Evolutionary conservation across 2,329 filamentous ascomycete species (phyloP).

Genomic region (Pseudocercospora pini-densiflorae): DNA sequence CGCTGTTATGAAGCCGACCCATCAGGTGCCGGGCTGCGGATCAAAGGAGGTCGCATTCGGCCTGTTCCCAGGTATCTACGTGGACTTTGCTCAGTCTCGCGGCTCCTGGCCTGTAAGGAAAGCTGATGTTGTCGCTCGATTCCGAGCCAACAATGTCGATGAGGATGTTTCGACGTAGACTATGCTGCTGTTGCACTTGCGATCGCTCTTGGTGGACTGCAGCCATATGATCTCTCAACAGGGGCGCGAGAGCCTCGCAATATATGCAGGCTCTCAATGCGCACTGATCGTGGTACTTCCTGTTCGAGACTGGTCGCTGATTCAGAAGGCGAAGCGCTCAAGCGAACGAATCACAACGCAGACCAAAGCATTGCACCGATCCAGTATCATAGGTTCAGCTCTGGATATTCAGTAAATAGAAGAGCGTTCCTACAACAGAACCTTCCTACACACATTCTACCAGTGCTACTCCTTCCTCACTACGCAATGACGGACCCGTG

Average conservation of each 20-base stretch:
- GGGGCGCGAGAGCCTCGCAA: not conserved
- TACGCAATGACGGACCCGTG: not conserved
- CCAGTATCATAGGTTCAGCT: not conserved
- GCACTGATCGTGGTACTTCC: not conserved
- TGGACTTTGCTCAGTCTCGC: not conserved
- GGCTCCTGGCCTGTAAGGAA: not conserved
- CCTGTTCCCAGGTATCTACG: not conserved
- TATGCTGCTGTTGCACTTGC: not conserved
- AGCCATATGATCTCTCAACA: not conserved
- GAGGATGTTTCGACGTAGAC: not conserved
- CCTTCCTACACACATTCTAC: not conserved
- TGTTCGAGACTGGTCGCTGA: not conserved
- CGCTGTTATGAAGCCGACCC: not conserved
- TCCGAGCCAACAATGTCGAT: not conserved
- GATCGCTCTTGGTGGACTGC: not conserved
- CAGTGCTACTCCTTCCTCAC: too few relatives aligned
- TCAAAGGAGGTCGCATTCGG: not conserved
- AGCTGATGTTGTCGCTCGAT: not conserved
- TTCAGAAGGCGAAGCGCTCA: not conserved
- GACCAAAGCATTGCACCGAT: not conserved
- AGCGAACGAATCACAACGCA: not conserved
- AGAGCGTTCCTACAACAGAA: not conserved
- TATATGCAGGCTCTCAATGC: not conserved
- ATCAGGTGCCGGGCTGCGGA: not conserved
- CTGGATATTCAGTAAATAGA: not conserved